A percentile compares a stretch with the other conserved stretches of the same genome.
phyloP scores from a whole-genome alignment of 805 yeast species.

The Phaffomyces opuntiae region DNA sequence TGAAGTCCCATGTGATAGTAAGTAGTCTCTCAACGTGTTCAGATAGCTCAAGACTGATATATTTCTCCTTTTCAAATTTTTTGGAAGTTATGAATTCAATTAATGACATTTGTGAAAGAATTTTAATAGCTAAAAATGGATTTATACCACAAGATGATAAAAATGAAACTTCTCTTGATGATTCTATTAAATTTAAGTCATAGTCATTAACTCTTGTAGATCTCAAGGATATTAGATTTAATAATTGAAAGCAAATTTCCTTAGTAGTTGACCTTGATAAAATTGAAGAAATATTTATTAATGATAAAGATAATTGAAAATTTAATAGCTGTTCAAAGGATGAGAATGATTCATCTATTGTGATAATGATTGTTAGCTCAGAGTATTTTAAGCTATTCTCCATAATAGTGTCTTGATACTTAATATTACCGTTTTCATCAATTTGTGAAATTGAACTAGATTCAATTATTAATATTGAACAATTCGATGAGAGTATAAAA shows the following conservation, averaged over 20 bases:
- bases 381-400: constrained; percentile 2
- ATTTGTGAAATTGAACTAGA: constrained; percentile 9
- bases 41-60: too few species aligned
- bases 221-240: background rate
- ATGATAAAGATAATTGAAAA: constrained; percentile 12
- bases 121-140: constrained; percentile 8
- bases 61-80: too few species aligned
- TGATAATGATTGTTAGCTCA: constrained; percentile 6
- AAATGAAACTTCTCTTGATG: constrained; percentile 1
- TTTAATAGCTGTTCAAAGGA: constrained; percentile 4
- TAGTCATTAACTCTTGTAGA: background rate
- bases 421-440: constrained; percentile 6
- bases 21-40: too few species aligned
- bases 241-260: constrained; percentile 4
- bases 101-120: constrained; percentile 3
- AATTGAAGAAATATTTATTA: constrained; percentile 8
- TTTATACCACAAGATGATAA: constrained; percentile 14
- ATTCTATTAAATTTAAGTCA: background rate
- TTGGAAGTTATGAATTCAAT: constrained; percentile 1
- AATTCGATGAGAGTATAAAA: constrained; percentile 9
- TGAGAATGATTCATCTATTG: background rate
- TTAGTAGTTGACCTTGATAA: background rate
- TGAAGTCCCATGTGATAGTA: too few species aligned
- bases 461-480: constrained; percentile 11
- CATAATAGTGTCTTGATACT: constrained; percentile 2